These are phyloP conservation scores for Monilinia polystroma DNA, from an alignment of 2,329 filamentous ascomycete species.

Conservation along the genomic window DNA sequence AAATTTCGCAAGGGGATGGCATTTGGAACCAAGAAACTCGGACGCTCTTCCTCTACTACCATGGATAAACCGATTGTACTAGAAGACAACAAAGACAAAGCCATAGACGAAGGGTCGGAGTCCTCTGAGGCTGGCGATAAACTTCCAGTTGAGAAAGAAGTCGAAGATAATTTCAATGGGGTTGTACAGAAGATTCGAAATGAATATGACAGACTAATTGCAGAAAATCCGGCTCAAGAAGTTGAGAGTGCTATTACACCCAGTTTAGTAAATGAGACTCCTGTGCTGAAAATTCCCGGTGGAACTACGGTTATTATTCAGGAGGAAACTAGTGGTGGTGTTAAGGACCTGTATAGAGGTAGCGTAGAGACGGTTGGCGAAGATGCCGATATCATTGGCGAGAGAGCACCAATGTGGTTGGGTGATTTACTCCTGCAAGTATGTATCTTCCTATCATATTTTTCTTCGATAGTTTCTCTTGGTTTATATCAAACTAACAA, in stretches of 20 bases:
- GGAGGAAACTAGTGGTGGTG: conserved; percentile 66
- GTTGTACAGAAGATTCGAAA: conserved; percentile 70
- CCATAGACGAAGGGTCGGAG: conserved; percentile 60
- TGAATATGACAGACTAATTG: conserved; percentile 68
- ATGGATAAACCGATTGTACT: conserved; percentile 70
- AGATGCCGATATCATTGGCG: conserved; percentile 81
- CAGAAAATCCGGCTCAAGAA: conserved; percentile 52
- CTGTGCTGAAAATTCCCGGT: conserved; percentile 69
- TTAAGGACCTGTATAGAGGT: conserved; percentile 85
- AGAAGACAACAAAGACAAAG: conserved; percentile 82
- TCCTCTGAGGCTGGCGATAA: conserved; percentile 56
- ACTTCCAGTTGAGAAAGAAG: conserved; percentile 66
- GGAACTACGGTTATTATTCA: conserved; percentile 68
- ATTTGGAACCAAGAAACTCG: conserved; percentile 82
- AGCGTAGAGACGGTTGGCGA: conserved; percentile 75
- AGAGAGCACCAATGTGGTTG: conserved; percentile 86
- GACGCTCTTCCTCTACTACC: conserved; percentile 63
- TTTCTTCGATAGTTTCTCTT: background rate
- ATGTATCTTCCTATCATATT: conserved; percentile 33
- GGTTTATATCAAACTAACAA: background rate
- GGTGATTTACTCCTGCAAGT: conserved; percentile 78
- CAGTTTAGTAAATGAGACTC: conserved; percentile 70
- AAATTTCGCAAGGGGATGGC: conserved; percentile 71
- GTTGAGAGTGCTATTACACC: conserved; percentile 67
- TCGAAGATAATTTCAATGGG: conserved; percentile 73